phyloP scores from a whole-genome alignment of 495 filamentous ascomycete genomes.

The Lasiosphaeria hispida region DNA sequence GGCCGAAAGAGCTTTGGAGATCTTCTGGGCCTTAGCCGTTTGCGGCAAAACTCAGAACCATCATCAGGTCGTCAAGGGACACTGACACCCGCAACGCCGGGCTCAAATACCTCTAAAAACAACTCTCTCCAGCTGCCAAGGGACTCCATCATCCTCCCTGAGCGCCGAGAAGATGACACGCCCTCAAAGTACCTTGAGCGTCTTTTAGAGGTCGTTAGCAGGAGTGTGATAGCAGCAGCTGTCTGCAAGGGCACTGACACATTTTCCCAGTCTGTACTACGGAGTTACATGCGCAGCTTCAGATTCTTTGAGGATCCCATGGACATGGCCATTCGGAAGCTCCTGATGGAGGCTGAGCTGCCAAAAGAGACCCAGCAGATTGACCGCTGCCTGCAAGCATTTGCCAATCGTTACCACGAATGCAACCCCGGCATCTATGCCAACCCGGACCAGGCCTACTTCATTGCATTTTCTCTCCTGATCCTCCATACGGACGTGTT shows the following conservation, averaged over 20 bases:
- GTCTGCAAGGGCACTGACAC: constrained; percentile 79
- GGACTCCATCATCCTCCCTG: constrained; percentile 65
- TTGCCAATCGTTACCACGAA: constrained; percentile 95
- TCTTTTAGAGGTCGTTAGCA: constrained; percentile 73
- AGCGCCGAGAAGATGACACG: constrained; percentile 82
- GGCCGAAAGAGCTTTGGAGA: constrained; percentile 89
- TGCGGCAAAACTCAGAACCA: constrained; percentile 74
- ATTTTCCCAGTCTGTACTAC: constrained; percentile 77
- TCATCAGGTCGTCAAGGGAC: constrained; percentile 54
- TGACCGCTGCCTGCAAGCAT: constrained; percentile 87
- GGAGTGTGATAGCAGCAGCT: constrained; percentile 74
- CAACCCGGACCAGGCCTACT: constrained; percentile 91
- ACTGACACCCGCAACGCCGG: constrained; percentile 62
- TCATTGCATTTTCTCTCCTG: constrained; percentile 93
- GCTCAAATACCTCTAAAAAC: constrained; percentile 63
- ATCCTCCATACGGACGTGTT: constrained; percentile 97
- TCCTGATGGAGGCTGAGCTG: constrained; percentile 94
- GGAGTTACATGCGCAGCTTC: constrained; percentile 94
- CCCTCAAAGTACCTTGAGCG: constrained; percentile 84
- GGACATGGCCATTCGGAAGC: constrained; percentile 93
- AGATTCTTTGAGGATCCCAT: constrained; percentile 93
- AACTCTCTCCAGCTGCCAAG: constrained; percentile 66
- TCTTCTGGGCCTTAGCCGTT: constrained; percentile 71
- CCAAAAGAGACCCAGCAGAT: constrained; percentile 98
- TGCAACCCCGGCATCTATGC: constrained; percentile 97